A percentile compares a stretch with the other conserved stretches of the same genome.
Evolutionary conservation across 2,329 filamentous ascomycete species (phyloP).

Genomic region (Penicillium griseofulvum): DNA sequence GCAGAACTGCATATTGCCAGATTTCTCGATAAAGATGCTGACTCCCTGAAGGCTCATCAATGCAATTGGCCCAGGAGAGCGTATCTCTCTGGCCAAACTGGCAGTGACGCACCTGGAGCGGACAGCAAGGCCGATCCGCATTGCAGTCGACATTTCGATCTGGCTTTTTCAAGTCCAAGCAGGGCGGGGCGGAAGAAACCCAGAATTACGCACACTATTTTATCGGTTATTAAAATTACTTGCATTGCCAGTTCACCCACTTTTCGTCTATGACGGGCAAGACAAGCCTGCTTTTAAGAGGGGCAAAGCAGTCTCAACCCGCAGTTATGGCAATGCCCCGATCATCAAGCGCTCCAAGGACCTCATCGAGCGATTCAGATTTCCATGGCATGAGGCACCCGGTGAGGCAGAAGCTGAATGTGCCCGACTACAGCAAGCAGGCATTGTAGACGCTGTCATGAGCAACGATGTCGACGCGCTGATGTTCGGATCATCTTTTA

Average conservation of each 20-base stretch:
- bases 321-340: slow-evolving; percentile 60
- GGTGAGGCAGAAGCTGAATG: slow-evolving; percentile 97
- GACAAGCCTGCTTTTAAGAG: slow-evolving; percentile 85
- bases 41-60: slow-evolving; percentile 69
- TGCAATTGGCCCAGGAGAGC: slow-evolving; percentile 77
- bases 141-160: slow-evolving; percentile 93
- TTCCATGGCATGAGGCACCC: slow-evolving; percentile 78
- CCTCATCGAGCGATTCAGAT: slow-evolving; percentile 79
- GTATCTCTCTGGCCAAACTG: slow-evolving; percentile 78
- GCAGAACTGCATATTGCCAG: background rate
- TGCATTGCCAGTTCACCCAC: slow-evolving; percentile 72
- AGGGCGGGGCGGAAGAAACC: slow-evolving; percentile 81
- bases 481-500: slow-evolving; percentile 87
- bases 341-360: slow-evolving; percentile 76
- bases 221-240: slow-evolving; percentile 81
- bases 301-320: slow-evolving; percentile 62
- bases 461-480: slow-evolving; percentile 96
- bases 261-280: slow-evolving; percentile 88
- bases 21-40: background rate
- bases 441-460: slow-evolving; percentile 86
- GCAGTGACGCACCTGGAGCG: slow-evolving; percentile 72
- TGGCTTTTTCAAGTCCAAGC: slow-evolving; percentile 95
- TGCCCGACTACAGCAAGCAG: slow-evolving; percentile 75
- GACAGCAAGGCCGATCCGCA: slow-evolving; percentile 69
- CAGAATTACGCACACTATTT: slow-evolving; percentile 86